Percentiles rank a stretch among this genome's conserved stretches.
phyloP scores from a whole-genome alignment of 495 filamentous ascomycete genomes.

The Astrothelium macrocarpum region DNA sequence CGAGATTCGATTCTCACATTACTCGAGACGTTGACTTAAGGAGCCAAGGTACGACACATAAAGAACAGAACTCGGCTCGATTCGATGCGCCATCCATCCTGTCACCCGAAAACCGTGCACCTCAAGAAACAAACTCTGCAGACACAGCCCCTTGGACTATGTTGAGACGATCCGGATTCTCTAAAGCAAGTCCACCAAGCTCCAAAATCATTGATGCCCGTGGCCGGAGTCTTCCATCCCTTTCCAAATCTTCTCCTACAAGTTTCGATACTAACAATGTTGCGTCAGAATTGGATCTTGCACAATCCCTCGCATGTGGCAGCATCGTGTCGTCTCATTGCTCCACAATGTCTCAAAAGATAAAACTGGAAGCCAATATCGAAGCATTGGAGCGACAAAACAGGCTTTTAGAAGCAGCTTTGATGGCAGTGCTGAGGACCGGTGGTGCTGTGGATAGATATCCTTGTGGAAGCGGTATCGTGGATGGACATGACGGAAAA shows the following conservation, averaged over 20 bases:
- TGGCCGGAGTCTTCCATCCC: background rate
- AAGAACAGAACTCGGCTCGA: background rate
- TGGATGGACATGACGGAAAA: background rate
- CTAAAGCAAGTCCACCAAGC: background rate
- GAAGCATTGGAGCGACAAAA: slow-evolving; percentile 27
- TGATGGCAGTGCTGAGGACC: slow-evolving; percentile 25
- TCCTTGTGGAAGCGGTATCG: slow-evolving; percentile 6
- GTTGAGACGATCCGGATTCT: background rate
- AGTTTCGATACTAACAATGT: background rate
- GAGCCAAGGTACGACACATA: background rate
- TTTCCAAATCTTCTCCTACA: background rate
- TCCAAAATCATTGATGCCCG: background rate
- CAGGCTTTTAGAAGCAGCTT: slow-evolving; percentile 23
- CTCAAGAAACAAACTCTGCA: background rate
- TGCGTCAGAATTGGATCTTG: background rate
- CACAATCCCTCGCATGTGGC: background rate
- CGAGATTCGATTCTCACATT: background rate
- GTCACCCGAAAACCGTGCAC: no score
- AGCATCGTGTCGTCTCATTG: background rate
- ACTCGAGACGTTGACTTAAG: background rate
- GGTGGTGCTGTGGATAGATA: slow-evolving; percentile 16
- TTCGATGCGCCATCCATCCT: background rate
- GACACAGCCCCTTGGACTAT: no score
- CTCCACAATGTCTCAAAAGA: background rate
- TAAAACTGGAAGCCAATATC: slow-evolving; percentile 20